These are phyloP conservation scores for Paramecium sexaurelia DNA, from an alignment of 73 alveolate genomes.

Conservation along the genomic window DNA sequence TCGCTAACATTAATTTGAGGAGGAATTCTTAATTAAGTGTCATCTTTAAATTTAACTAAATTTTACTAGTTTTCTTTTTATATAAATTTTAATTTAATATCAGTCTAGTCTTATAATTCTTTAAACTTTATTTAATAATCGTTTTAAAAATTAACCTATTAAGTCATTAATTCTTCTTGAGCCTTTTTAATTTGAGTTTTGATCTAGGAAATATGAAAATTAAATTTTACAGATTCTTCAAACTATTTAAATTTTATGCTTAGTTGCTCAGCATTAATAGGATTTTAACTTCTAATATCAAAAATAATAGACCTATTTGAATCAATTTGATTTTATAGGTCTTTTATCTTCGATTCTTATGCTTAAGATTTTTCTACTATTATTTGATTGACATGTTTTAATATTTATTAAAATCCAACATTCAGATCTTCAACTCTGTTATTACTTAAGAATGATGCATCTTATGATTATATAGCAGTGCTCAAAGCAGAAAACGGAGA, in stretches of 20 bases:
- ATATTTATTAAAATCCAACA: background rate
- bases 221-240: background rate
- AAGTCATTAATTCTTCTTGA: background rate
- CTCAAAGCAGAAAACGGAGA: background rate
- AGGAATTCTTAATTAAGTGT: background rate
- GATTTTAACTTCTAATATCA: background rate
- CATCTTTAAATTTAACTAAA: slow-evolving; percentile 11
- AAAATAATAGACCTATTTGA: background rate
- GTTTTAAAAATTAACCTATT: slow-evolving; percentile 20
- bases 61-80: background rate
- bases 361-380: background rate
- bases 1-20: background rate
- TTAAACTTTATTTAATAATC: slow-evolving; percentile 8
- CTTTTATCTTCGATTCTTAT: background rate
- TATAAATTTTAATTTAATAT: background rate
- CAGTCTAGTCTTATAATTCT: background rate
- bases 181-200: slow-evolving; percentile 5
- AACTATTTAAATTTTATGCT: background rate
- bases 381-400: background rate
- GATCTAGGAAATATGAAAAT: background rate
- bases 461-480: background rate
- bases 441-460: background rate
- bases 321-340: background rate
- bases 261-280: background rate
- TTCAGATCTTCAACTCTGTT: background rate